These are phyloP conservation scores for Balamuthia mandrillaris DNA, from an alignment of 208 protist species.

Conservation along the genomic window DNA sequence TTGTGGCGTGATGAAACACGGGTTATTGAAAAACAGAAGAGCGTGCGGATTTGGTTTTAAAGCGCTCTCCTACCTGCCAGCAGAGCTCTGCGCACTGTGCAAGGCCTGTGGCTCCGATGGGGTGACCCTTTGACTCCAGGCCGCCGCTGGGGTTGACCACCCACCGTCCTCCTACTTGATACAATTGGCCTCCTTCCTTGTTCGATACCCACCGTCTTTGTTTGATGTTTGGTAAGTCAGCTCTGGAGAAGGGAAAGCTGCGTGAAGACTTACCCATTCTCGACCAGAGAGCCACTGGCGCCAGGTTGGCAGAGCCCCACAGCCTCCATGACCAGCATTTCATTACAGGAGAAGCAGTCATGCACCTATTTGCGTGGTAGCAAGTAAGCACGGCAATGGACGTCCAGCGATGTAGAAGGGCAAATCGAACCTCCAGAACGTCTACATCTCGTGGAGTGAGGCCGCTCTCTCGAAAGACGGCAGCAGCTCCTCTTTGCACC, in stretches of 20 bases:
- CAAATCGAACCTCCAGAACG: background rate
- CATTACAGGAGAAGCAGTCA: conserved; percentile 87
- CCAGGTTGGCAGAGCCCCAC: conserved; percentile 82
- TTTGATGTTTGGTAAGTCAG: too few species aligned
- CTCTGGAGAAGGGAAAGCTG: background rate
- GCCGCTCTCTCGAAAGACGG: too few species aligned
- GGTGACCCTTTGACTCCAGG: conserved; percentile 84
- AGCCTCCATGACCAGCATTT: conserved; percentile 88
- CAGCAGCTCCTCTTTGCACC: background rate
- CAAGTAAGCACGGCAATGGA: background rate
- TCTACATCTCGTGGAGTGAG: too few species aligned
- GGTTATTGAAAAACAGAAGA: too few species aligned
- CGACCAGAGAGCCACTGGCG: conserved; percentile 76
- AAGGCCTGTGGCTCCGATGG: conserved; percentile 66
- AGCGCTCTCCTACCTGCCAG: conserved; percentile 4
- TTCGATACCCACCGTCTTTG: background rate
- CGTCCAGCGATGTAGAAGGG: background rate
- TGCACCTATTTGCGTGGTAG: too few species aligned
- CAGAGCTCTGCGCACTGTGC: background rate
- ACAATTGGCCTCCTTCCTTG: conserved; percentile 46
- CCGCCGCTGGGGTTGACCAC: conserved; percentile 86
- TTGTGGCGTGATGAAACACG: too few species aligned
- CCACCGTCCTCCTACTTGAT: conserved; percentile 75
- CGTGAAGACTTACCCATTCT: conserved; percentile 58
- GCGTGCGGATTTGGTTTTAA: background rate